Base-by-base conservation (phyloP, 176 grass and related monocot species). In the Oryza coarctata region DNA sequence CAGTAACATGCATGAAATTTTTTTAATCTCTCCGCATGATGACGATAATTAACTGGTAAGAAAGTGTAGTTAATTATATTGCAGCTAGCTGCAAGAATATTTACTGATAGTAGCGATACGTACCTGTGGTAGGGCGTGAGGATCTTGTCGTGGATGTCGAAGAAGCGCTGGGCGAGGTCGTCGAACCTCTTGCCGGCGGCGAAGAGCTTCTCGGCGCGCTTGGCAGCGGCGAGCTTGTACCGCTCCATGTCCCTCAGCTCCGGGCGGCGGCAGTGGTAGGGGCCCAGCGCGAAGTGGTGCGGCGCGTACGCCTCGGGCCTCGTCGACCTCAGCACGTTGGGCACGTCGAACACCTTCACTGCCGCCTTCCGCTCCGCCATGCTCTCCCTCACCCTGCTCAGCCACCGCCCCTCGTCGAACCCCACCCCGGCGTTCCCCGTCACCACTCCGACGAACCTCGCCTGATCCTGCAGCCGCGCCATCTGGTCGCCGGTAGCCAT, bases 201-300 rank as follows among this genome's bases (percentile, higher is more conserved):
- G 85, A 93, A 91, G 74, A 89, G 91, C 84, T 89, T 93, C 91
- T 91, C 86, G 64, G 89, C 90, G 41, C 91, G 89, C 71, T 89
- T 88, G 44, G 89, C 94, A 0, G 94, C 89, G 41, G 94, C 91
- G 78, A 93, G 91, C 80, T 93, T 97, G 86, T 93, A 93, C 0
- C 94, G 81, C 86, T 97, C 94, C 94, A 94, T 97, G 77, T 97
- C 91, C 63, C 90, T 86, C 15, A 97, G 87, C 77, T 97, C 94
- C 5, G 81, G 60, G n/a, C 87, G 83, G 78, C 79, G 75, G 86
- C 85, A 87, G 94, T 97, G 94, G 84, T 94, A 97, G 0, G 88
- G 94, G 3, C 94, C 94, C 25, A 97, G 65, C 26, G 94, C 91
- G 70, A 93, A 91, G 73, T 91, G 81, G 82, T 97, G 91, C 65